Evolutionary conservation across 2,329 filamentous ascomycete genomes (phyloP), one percentile per base, ranked within the genome.

Genomic region (Calonectria ilicicola): DNA sequence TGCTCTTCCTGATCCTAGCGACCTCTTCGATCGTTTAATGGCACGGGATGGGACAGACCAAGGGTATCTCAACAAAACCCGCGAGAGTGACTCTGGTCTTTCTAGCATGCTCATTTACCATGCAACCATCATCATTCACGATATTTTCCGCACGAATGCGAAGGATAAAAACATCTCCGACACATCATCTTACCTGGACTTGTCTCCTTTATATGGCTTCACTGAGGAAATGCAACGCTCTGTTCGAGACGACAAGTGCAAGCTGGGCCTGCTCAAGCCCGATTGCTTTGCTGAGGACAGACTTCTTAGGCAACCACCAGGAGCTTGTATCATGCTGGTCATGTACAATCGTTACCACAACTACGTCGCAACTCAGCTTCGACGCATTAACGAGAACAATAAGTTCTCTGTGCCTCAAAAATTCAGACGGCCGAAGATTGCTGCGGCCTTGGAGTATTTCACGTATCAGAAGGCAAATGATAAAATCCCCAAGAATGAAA

Each of bases 291-390:
- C 91, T 1, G 92, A 94, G 77, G 90, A 91, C 78, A 87, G 93
- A 60, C 83, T 94, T 0, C 82, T 91, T 15, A 89, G 90, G 2
- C 90, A 93, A 75, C 93, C 93, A 0, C 91, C 93, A 0, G 92
- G 92, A 5, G 91, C 92, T n/a, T 87, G 90, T 49, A 91, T 93
- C 1, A 80, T 94, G n/a, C 82, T 94, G 3, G 89, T 94, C 78
- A 93, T 93, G 91, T 91, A 94, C 82, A 92, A 91, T 77, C 87
- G 91, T 5, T 96, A 95, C 82, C 95, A 97, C 84, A 97, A 98
- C 82, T 90, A 95, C 74, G 91, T 94, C 0, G 94, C 93, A 2
- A 89, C 91, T 68, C 92, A 96, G 71, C 86, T 97, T 12, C 92
- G 51, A 0, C 81, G 67, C 21, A 86, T 87, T 72, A 88, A 88